Percentiles rank a stretch among this genome's conserved stretches.
phyloP scores from a whole-genome alignment of 129 eudicot genomes.

The Logfia minima region DNA sequence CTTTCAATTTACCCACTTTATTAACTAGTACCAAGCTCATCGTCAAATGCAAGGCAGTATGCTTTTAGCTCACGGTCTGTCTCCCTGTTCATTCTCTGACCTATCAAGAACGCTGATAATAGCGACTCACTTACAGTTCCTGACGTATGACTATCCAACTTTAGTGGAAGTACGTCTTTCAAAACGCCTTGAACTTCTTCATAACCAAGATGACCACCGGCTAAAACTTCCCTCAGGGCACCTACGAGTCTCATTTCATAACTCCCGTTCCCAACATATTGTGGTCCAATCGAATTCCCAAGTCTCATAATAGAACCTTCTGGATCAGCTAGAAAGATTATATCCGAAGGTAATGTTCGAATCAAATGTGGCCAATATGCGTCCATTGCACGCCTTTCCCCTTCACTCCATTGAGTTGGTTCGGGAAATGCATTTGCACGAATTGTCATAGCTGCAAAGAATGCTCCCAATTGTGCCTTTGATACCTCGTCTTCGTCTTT shows the following conservation, averaged over 20 bases:
- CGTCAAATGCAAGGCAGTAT: constrained; percentile 94
- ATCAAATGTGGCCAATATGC: constrained; percentile 93
- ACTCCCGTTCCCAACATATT: constrained; percentile 75
- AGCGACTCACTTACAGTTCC: constrained; percentile 69
- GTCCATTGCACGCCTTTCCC: constrained; percentile 91
- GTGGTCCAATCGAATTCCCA: constrained; percentile 83
- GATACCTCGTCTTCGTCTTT: constrained; percentile 82
- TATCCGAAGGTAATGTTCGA: constrained; percentile 67
- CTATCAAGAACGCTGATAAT: constrained; percentile 90
- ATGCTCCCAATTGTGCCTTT: constrained; percentile 92
- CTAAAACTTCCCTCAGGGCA: constrained; percentile 91
- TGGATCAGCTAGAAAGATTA: constrained; percentile 92
- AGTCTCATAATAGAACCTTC: constrained; percentile 93
- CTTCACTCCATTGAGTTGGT: constrained; percentile 99
- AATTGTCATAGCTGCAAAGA: constrained; percentile 92
- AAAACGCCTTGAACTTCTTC: constrained; percentile 98
- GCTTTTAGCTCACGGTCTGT: constrained; percentile 97
- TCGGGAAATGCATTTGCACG: constrained; percentile 93
- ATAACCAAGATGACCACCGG: constrained; percentile 97
- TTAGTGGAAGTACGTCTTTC: constrained; percentile 78
- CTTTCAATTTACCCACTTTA: constrained; percentile 33
- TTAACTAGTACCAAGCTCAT: constrained; percentile 66
- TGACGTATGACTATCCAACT: constrained; percentile 39
- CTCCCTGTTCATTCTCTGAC: constrained; percentile 98
- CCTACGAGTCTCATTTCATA: constrained; percentile 97